A percentile compares a stretch with the other conserved stretches of the same genome.
Evolutionary conservation across 495 filamentous ascomycete genomes (phyloP).

Genomic region (Penicillium nucicola): DNA sequence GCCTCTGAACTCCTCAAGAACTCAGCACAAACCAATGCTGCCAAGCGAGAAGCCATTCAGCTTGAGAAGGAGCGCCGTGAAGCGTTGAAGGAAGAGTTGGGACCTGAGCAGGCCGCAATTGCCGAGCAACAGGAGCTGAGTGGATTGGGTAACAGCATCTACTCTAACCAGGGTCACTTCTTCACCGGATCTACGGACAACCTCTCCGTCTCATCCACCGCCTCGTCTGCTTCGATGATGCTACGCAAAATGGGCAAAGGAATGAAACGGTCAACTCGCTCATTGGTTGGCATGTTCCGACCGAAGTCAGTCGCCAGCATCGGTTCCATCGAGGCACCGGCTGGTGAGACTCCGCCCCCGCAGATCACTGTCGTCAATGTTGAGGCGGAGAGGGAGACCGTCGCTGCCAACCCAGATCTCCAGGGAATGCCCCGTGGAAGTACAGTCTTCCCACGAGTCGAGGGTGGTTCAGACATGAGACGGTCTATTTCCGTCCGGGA

Average conservation of each 20-base stretch:
- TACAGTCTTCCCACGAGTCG: slow-evolving; percentile 86
- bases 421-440: slow-evolving; percentile 67
- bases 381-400: slow-evolving; percentile 84
- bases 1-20: slow-evolving; percentile 84
- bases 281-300: slow-evolving; percentile 90
- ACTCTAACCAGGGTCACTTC: slow-evolving; percentile 78
- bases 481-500: slow-evolving; percentile 34
- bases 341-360: slow-evolving; percentile 57
- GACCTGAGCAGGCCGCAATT: slow-evolving; percentile 86
- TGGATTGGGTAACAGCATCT: slow-evolving; percentile 91
- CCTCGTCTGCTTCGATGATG: slow-evolving; percentile 98
- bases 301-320: slow-evolving; percentile 88
- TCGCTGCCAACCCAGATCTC: slow-evolving; percentile 72
- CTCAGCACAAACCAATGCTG: slow-evolving; percentile 61
- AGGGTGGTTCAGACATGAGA: slow-evolving; percentile 44
- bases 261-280: slow-evolving; percentile 87
- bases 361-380: slow-evolving; percentile 92
- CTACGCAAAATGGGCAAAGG: slow-evolving; percentile 99
- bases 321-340: slow-evolving; percentile 59
- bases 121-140: slow-evolving; percentile 85
- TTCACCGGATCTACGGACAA: slow-evolving; percentile 95
- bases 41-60: slow-evolving; percentile 51
- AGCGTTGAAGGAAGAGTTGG: slow-evolving; percentile 64
- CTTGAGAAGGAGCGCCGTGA: slow-evolving; percentile 69
- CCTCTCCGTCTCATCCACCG: slow-evolving; percentile 93